A percentile compares a stretch with the other conserved stretches of the same genome.
These are phyloP conservation scores for Solanum appendiculatum DNA, from an alignment of 257 asterid genomes.

Conservation along the genomic window DNA sequence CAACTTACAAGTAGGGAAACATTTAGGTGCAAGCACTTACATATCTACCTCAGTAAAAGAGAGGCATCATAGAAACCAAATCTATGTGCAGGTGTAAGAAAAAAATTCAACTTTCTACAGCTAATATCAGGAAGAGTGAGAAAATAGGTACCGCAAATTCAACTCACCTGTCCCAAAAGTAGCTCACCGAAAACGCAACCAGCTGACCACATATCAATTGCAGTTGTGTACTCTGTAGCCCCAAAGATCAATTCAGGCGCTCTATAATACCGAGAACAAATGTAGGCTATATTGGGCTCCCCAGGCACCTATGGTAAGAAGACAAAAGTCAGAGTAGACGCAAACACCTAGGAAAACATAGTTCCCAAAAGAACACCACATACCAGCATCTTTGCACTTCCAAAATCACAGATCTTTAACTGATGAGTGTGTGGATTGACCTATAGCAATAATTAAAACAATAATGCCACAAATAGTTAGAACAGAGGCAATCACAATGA, in stretches of 20 bases:
- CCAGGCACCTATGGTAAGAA: conserved; percentile 57
- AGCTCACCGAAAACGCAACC: conserved; percentile 86
- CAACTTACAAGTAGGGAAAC: not conserved
- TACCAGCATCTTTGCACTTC: conserved; percentile 89
- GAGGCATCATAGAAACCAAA: not conserved
- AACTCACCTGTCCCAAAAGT: conserved; percentile 71
- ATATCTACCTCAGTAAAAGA: not conserved
- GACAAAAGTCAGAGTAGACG: not conserved
- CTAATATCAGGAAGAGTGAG: not conserved
- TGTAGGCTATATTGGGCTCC: conserved; percentile 83
- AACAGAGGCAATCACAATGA: not conserved
- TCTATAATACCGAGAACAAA: conserved; percentile 80
- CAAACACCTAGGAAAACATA: not conserved
- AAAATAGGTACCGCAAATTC: not conserved
- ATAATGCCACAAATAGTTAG: not conserved
- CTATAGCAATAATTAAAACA: conserved; percentile 20
- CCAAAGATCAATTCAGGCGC: conserved; percentile 89
- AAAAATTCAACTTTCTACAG: not conserved
- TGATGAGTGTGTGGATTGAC: conserved; percentile 84
- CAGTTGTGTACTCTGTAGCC: conserved; percentile 74
- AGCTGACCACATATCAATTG: conserved; percentile 78
- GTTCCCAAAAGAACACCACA: conserved; percentile 11
- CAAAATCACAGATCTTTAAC: conserved; percentile 76
- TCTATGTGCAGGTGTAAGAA: not conserved
- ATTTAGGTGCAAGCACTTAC: not conserved